Evolutionary conservation across 1,284 basidiomycete species (phyloP), one percentile per base, ranked within the genome.

Genomic region (Wolfiporia cocos): DNA sequence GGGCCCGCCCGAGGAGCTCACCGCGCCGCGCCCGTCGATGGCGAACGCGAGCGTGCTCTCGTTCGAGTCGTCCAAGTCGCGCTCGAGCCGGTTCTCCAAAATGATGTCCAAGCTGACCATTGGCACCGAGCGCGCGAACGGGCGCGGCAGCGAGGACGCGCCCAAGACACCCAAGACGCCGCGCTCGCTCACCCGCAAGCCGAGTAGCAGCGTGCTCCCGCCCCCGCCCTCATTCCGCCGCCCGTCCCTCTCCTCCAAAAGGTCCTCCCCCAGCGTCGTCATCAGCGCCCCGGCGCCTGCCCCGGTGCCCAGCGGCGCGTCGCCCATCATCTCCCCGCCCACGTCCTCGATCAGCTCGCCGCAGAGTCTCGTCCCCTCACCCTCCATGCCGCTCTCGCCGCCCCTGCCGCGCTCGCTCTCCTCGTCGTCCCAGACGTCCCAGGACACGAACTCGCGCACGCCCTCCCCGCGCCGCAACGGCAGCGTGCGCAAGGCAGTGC

Each of bases 31-130:
- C 35, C 46, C 47, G 15, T 39, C 56, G 11, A 56, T 44, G 51
- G 61, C 52, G 31, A 59, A 59, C 42, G 53, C 58, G 34, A 69
- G 60, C 46, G 53, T 63, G 3, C 55, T 63, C 43, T 68, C 68
- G 23, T 52, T 68, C 36, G 55, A 56, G 41, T 59, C 63, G 20
- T 53, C 55, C n/a, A 64, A 61, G 32, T 59, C 67, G 30, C 82
- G 80, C 52, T 57, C 64, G 4, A 52, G 55, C 38, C 72, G 84
- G 26, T 62, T 88, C 45, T 81, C 86, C 56, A 76, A 79, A 47
- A 89, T 89, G 80, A 84, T 89, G 52, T 87, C 85, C 19, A 79
- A 77, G 50, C 65, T 89, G 35, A 78, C 74, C 37, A 64, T 86
- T 42, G 70, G 76, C 5, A 73, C 70, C 41, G 77, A 78, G 53